phyloP scores from a whole-genome alignment of 768 basidiomycete species.

The Trametes cubensis region DNA sequence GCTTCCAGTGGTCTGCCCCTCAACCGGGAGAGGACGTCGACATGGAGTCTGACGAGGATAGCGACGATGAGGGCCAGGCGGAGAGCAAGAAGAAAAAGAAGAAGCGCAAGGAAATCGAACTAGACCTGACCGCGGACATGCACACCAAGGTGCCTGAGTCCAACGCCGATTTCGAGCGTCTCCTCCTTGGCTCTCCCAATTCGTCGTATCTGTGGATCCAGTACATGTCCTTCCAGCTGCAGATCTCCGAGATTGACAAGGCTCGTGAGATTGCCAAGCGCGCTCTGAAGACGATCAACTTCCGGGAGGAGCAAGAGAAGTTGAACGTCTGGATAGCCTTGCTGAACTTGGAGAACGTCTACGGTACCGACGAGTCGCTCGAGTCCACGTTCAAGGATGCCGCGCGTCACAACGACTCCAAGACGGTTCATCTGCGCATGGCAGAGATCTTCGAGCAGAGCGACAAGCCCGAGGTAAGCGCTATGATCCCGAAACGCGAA shows the following conservation, averaged over 20 bases:
- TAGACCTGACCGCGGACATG: constrained; percentile 86
- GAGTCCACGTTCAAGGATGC: constrained; percentile 91
- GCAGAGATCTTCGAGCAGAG: constrained; percentile 85
- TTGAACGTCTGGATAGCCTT: constrained; percentile 97
- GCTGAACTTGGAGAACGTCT: constrained; percentile 91
- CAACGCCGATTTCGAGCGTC: constrained; percentile 91
- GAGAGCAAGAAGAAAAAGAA: constrained; percentile 65
- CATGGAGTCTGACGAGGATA: constrained; percentile 48
- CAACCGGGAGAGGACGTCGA: constrained; percentile 44
- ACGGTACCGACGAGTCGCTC: constrained; percentile 81
- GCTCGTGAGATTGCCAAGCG: constrained; percentile 85
- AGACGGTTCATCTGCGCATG: constrained; percentile 84
- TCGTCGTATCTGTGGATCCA: constrained; percentile 99
- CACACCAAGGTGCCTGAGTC: constrained; percentile 86
- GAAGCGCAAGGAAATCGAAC: constrained; percentile 71
- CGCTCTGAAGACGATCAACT: constrained; percentile 85
- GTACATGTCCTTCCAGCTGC: constrained; percentile 98
- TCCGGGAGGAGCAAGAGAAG: constrained; percentile 95
- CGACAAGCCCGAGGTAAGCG: constrained; percentile 73
- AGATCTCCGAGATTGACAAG: constrained; percentile 95
- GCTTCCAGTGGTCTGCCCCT: constrained; percentile 72
- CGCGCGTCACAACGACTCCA: constrained; percentile 86
- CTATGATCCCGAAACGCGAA: neutral
- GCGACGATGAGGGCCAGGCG: constrained; percentile 49
- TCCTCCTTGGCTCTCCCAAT: constrained; percentile 91